These are phyloP conservation scores for Pleurostoma richardsiae DNA, from an alignment of 2,329 filamentous ascomycete genomes.

Conservation along the genomic window DNA sequence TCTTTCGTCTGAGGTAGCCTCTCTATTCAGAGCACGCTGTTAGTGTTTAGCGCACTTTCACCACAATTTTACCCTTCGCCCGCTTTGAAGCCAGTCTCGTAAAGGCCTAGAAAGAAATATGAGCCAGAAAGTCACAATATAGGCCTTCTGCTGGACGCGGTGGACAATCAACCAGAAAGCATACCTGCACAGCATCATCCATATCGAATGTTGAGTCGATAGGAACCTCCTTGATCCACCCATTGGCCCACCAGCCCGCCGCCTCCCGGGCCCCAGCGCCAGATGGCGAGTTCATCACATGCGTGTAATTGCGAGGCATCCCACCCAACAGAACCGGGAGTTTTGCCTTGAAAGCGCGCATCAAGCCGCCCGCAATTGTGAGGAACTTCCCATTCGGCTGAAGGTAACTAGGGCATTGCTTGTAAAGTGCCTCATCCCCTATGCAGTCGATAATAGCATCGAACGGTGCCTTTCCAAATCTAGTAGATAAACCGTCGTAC, in stretches of 20 bases:
- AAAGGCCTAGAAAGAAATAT: conserved; percentile 8
- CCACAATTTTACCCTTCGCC: conserved; percentile 14
- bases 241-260: conserved; percentile 6
- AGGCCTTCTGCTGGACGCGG: background rate
- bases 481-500: conserved; percentile 9
- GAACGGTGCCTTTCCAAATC: conserved; percentile 5
- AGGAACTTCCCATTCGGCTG: conserved; percentile 13
- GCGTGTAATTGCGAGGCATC: conserved; percentile 9
- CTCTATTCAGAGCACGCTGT: too few species aligned
- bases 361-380: conserved; percentile 14
- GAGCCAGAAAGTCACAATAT: background rate
- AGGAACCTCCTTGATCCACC: conserved; percentile 9
- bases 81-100: conserved; percentile 9
- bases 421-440: conserved; percentile 14
- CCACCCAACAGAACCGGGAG: conserved; percentile 13
- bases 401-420: conserved; percentile 13
- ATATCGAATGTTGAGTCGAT: conserved; percentile 13
- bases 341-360: conserved; percentile 11
- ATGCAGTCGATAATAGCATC: conserved; percentile 16
- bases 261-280: conserved; percentile 4
- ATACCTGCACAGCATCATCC: conserved; percentile 9
- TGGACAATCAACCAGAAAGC: background rate
- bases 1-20: too few species aligned
- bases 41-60: conserved; percentile 4
- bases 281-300: conserved; percentile 2